Conservation (phyloP, 2,329 filamentous ascomycete genomes). For the Cladosporium velox region DNA sequence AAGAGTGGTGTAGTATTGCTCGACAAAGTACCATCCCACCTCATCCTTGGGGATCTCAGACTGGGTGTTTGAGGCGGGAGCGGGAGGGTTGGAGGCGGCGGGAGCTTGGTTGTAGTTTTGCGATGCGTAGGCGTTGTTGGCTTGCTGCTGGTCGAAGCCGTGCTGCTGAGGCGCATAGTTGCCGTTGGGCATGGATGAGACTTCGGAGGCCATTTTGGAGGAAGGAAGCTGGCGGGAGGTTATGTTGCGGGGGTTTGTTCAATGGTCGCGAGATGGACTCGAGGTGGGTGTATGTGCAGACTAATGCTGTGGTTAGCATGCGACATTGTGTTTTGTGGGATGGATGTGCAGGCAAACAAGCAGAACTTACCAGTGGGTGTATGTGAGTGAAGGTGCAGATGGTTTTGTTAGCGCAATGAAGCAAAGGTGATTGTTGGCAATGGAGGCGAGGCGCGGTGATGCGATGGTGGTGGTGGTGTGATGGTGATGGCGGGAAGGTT, state of each 20-base stretch:
- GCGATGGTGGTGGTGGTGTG: neutral
- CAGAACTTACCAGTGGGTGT: neutral
- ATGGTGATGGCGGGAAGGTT: constrained; percentile 1
- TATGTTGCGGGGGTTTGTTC: neutral
- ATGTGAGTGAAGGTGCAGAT: neutral
- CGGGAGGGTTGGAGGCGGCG: constrained; percentile 30
- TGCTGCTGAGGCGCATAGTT: constrained; percentile 47
- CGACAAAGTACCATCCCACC: constrained; percentile 98
- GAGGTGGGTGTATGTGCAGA: neutral
- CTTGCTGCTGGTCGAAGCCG: constrained; percentile 41
- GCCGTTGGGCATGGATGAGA: constrained; percentile 48
- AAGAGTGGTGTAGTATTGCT: constrained; percentile 98
- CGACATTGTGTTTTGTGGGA: neutral
- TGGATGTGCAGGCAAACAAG: neutral
- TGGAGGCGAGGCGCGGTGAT: neutral
- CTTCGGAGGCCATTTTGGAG: constrained; percentile 44
- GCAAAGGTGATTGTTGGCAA: neutral
- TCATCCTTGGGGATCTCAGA: constrained; percentile 74
- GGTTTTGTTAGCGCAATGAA: neutral
- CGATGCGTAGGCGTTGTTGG: constrained; percentile 31
- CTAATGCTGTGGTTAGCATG: constrained; percentile 8
- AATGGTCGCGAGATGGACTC: constrained; percentile 6
- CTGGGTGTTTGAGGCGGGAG: constrained; percentile 24
- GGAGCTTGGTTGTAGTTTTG: constrained; percentile 29
- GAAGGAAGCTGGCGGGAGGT: neutral